Conservation (phyloP, 140 eudicot species). For the Oenanthe javanica region DNA sequence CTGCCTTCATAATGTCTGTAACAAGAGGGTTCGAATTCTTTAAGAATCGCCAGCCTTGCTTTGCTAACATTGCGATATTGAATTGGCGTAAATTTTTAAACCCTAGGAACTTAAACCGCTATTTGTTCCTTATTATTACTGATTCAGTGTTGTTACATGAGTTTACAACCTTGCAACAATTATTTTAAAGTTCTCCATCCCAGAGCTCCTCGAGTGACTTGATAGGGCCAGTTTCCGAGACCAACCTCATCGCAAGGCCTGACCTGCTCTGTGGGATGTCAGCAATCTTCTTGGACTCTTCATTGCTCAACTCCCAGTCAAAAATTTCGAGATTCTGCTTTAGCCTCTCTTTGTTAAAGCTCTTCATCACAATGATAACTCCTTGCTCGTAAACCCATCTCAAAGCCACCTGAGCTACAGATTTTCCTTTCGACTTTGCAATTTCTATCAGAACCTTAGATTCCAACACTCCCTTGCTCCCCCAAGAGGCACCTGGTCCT, state of each 20-base stretch:
- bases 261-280: neutral
- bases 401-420: neutral
- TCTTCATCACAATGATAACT: neutral
- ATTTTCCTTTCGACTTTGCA: neutral
- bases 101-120: too few relatives aligned
- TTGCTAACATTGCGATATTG: too few relatives aligned
- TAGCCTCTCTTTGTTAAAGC: neutral
- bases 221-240: neutral
- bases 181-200: neutral
- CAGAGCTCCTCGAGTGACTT: neutral
- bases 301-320: neutral
- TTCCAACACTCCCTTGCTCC: neutral
- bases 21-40: too few relatives aligned
- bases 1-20: too few relatives aligned
- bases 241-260: neutral
- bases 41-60: too few relatives aligned
- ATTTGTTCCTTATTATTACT: too few relatives aligned
- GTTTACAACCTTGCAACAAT: neutral
- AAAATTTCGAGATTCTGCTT: neutral
- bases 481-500: neutral
- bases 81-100: too few relatives aligned
- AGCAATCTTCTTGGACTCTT: neutral
- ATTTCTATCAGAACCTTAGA: neutral
- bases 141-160: too few relatives aligned
- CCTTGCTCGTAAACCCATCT: constrained; percentile 1